A percentile compares a stretch with the other conserved stretches of the same genome.
Conservation (phyloP, 768 basidiomycete genomes). For the Suillus clintonianus region DNA sequence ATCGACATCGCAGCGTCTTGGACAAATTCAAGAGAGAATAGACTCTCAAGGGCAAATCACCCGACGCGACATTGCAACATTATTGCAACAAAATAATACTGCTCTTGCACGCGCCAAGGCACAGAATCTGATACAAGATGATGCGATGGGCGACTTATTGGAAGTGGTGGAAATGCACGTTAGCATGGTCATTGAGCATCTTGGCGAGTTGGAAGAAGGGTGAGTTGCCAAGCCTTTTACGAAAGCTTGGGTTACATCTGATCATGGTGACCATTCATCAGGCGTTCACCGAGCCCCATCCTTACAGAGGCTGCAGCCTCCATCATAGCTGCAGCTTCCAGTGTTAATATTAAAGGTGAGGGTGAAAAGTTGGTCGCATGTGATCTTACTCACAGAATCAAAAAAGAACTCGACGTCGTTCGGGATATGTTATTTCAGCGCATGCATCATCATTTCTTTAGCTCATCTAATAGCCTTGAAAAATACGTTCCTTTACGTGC, state of each 20-base stretch:
- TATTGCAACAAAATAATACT: slow-evolving; percentile 62
- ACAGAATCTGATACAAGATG: slow-evolving; percentile 64
- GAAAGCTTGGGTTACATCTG: neutral
- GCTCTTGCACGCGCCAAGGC: slow-evolving; percentile 72
- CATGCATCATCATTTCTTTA: slow-evolving; percentile 58
- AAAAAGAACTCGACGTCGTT: slow-evolving; percentile 56
- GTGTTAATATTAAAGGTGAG: slow-evolving; percentile 59
- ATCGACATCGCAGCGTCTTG: slow-evolving; percentile 62
- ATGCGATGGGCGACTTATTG: slow-evolving; percentile 60
- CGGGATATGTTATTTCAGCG: slow-evolving; percentile 56
- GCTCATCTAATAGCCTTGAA: slow-evolving; percentile 54
- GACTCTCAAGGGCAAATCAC: slow-evolving; percentile 65
- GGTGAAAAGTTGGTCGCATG: too few species aligned
- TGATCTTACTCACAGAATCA: neutral
- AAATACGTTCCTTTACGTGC: slow-evolving; percentile 57
- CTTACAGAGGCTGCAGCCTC: slow-evolving; percentile 70
- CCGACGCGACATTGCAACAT: slow-evolving; percentile 66
- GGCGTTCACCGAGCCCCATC: slow-evolving; percentile 47
- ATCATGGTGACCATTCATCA: slow-evolving; percentile 19
- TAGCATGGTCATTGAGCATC: slow-evolving; percentile 59
- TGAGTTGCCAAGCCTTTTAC: slow-evolving; percentile 23
- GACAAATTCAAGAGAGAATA: slow-evolving; percentile 69
- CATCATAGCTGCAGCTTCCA: slow-evolving; percentile 62
- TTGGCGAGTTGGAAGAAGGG: slow-evolving; percentile 56
- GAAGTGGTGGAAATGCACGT: slow-evolving; percentile 68